Conservation (phyloP, 352 stramenopile genomes). For the Pythium guiyangense region DNA sequence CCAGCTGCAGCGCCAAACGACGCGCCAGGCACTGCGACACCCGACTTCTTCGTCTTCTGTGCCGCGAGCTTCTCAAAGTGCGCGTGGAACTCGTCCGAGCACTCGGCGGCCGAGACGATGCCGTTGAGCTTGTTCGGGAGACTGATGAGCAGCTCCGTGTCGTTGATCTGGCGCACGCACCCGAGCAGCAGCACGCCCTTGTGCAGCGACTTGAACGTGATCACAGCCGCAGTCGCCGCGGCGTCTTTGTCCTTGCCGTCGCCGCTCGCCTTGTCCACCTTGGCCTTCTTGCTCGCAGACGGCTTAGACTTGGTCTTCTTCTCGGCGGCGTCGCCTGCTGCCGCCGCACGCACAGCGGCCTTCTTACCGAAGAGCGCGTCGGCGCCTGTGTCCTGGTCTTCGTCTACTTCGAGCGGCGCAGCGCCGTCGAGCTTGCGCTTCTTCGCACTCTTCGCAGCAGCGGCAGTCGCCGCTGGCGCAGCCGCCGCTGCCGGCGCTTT, state of each 20-base stretch:
- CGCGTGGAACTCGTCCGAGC: slow-evolving; percentile 75
- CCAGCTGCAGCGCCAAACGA: background rate
- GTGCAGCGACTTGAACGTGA: slow-evolving; percentile 71
- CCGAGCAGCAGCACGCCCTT: slow-evolving; percentile 81
- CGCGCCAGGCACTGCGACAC: slow-evolving; percentile 4
- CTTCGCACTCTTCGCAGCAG: slow-evolving; percentile 21
- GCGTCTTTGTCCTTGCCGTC: slow-evolving; percentile 18
- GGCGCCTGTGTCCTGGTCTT: slow-evolving; percentile 25
- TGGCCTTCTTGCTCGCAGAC: slow-evolving; percentile 19
- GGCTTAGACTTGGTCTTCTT: slow-evolving; percentile 9
- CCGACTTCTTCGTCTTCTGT: slow-evolving; percentile 23
- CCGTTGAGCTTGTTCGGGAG: slow-evolving; percentile 94
- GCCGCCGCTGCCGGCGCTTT: slow-evolving; percentile 24
- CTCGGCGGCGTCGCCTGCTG: slow-evolving; percentile 12
- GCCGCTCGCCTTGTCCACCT: slow-evolving; percentile 16
- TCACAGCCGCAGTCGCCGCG: slow-evolving; percentile 19
- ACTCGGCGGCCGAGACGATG: slow-evolving; percentile 76
- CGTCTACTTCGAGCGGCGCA: slow-evolving; percentile 20
- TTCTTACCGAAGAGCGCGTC: slow-evolving; percentile 81
- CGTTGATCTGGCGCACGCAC: slow-evolving; percentile 86
- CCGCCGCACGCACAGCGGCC: slow-evolving; percentile 24
- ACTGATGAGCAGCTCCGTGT: slow-evolving; percentile 80
- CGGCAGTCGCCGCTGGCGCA: slow-evolving; percentile 2
- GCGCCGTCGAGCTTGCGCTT: slow-evolving; percentile 43
- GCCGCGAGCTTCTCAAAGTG: slow-evolving; percentile 17